These are phyloP conservation scores for Entomortierella beljakovae DNA, from an alignment of 192 early-diverging fungal species.

Conservation along the genomic window DNA sequence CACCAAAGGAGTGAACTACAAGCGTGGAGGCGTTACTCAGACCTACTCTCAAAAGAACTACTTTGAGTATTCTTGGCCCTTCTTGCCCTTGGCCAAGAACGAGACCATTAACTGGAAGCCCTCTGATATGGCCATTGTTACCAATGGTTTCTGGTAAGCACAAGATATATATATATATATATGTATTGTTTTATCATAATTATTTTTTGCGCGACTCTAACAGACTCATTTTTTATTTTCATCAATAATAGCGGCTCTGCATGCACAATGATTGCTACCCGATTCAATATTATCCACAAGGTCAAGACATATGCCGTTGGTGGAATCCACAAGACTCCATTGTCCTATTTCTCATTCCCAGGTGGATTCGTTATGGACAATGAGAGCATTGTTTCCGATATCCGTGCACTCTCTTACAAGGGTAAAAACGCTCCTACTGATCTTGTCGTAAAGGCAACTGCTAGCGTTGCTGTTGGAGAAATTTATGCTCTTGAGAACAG, in stretches of 20 bases:
- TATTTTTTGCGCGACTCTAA: neutral
- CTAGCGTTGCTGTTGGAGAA: slow-evolving; percentile 31
- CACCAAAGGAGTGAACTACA: slow-evolving; percentile 28
- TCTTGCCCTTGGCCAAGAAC: slow-evolving; percentile 48
- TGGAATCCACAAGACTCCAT: slow-evolving; percentile 33
- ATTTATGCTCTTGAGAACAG: slow-evolving; percentile 46
- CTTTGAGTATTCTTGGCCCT: slow-evolving; percentile 33
- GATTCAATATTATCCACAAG: slow-evolving; percentile 45
- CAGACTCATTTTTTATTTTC: neutral
- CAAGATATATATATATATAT: neutral
- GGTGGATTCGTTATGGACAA: slow-evolving; percentile 55
- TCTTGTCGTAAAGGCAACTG: slow-evolving; percentile 9
- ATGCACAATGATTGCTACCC: slow-evolving; percentile 50
- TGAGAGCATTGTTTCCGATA: slow-evolving; percentile 18
- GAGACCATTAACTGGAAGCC: slow-evolving; percentile 50
- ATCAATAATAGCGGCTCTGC: slow-evolving; percentile 29
- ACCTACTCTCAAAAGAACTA: slow-evolving; percentile 38
- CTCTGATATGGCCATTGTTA: slow-evolving; percentile 49
- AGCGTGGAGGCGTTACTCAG: slow-evolving; percentile 24
- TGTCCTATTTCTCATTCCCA: slow-evolving; percentile 53
- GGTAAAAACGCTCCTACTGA: slow-evolving; percentile 5
- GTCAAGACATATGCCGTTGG: slow-evolving; percentile 52
- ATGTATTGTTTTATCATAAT: neutral
- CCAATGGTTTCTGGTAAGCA: slow-evolving; percentile 51
- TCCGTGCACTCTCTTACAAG: slow-evolving; percentile 22